Evolutionary conservation across 164 flowering plant species (phyloP), one percentile per base, ranked within the genome.

Genomic region (Chimonanthus salicifolius): DNA sequence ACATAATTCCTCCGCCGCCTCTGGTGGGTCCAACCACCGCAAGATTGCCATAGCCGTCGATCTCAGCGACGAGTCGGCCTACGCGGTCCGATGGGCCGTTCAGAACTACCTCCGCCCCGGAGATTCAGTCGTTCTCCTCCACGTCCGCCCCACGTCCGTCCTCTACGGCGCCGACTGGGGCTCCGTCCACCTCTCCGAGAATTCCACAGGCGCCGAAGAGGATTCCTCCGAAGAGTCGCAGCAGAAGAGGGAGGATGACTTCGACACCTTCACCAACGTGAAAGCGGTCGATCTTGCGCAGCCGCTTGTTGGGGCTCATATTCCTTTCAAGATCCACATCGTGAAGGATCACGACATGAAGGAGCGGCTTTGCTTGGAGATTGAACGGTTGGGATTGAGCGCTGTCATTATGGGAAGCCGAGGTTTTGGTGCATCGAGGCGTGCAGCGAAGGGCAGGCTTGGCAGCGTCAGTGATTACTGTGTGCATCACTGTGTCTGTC

Each of bases 91-190:
- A 63, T 92, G 97, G 97, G 89, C 94, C 11, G 93, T 92, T 11
- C 85, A 88, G 68, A 84, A 90, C 84, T 92, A 92, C 74, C 88
- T 92, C 74, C 92, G 94, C 2, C 92, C 89, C 2, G 92, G 91
- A 1, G 94, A 92, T 81, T 77, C 87, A 64, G 92, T 91, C n/a
- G 75, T 87, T 73, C 89, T 91, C 75, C 88, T 91, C 72, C 96
- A 91, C 82, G 93, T 91, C 2, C 81, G 90, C 0, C 90, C 92
- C 50, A 89, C 96, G 49, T 72, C 80, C 81, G 89, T 87, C 71
- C 92, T 91, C 62, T 88, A 87, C 77, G 96, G 96, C 50, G 93
- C 92, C 46, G 96, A 90, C 49, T 89, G 93, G 92, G 96, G 96
- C 54, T 77, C 89, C 47, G 62, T 84, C 62, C 78, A 77, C 63